phyloP scores from a whole-genome alignment of 1,284 basidiomycete species.

The Macrocystidia cucumis region DNA sequence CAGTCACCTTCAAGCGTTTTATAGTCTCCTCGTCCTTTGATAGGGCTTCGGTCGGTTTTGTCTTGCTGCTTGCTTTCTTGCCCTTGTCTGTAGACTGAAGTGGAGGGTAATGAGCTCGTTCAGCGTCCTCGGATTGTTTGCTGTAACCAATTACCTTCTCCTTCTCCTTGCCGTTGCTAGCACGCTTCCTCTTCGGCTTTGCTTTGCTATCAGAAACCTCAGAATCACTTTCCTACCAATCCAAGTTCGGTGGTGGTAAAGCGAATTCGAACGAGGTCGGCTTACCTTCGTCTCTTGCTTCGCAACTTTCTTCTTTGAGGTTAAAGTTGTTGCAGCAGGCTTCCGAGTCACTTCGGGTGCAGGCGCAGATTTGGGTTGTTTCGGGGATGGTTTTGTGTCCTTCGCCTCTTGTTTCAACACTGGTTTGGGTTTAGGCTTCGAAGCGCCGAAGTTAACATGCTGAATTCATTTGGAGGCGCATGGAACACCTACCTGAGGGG shows the following conservation, averaged over 20 bases:
- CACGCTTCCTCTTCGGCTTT: conserved; percentile 8
- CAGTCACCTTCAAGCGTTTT: conserved; percentile 47
- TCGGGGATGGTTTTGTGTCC: too few species aligned
- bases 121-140: conserved; percentile 11
- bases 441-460: too few species aligned
- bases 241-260: neutral
- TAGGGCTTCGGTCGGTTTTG: conserved; percentile 15
- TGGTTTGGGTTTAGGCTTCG: neutral
- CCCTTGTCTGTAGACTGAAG: conserved; percentile 11
- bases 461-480: too few species aligned
- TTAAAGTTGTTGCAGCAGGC: too few species aligned
- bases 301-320: too few species aligned
- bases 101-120: conserved; percentile 9
- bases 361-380: too few species aligned
- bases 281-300: too few species aligned
- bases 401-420: neutral
- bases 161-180: conserved; percentile 5
- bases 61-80: conserved; percentile 20
- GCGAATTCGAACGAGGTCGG: too few species aligned
- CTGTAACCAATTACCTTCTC: conserved; percentile 1
- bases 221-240: conserved; percentile 6
- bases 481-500: too few species aligned
- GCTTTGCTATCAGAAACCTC: conserved; percentile 7
- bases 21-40: conserved; percentile 54
- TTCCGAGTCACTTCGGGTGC: too few species aligned